Evolutionary conservation across 805 yeast species (phyloP), one percentile per base, ranked within the genome.

Genomic region (Myxozyma lipomycoides): DNA sequence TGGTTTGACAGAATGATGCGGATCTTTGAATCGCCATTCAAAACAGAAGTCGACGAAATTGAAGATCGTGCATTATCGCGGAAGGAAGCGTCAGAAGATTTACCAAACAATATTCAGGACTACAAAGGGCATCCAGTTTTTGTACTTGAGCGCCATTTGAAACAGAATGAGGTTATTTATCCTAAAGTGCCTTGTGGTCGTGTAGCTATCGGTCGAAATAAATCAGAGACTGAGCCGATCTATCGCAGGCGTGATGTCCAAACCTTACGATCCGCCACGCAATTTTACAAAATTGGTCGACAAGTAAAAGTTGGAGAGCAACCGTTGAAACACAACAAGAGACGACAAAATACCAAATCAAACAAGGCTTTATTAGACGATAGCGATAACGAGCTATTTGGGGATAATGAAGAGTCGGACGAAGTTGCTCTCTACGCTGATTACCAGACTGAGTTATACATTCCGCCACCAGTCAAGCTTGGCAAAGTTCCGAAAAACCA

Each of bases 101-200:
- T 91, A 76, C 98, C 98, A 0, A 81, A 82, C 48, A 85, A 79
- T 61, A 70, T 88, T 23, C 83, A 81, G 45, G 97, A 89, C 59
- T 86, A 90, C 65, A 82, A 81, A 45, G 82, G 82, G 45, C 98
- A 93, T 67, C 98, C 98, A 0, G 67, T 82, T 12, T 93, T 83
- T 66, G 93, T 84, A 0, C 65, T 93, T 12, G 95, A 86, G 64
- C 74, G 80, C 2, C 95, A 89, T 57, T 64, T 93, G 30, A 76
- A 77, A 43, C 76, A 78, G 45, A 84, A 83, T 63, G 96, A 93
- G 64, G 74, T 89, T 3, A 66, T 91, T 3, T 74, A 75, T 46
- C 87, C 90, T 0, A 78, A 74, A 60, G 82, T 76, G 36, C 78
- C 81, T 21, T 83, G 95, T 61, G 98, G 98, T 0, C 81, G 82